Evolutionary conservation across 2,329 filamentous ascomycete genomes (phyloP), one percentile per base, ranked within the genome.

Genomic region (Alternaria longipes): DNA sequence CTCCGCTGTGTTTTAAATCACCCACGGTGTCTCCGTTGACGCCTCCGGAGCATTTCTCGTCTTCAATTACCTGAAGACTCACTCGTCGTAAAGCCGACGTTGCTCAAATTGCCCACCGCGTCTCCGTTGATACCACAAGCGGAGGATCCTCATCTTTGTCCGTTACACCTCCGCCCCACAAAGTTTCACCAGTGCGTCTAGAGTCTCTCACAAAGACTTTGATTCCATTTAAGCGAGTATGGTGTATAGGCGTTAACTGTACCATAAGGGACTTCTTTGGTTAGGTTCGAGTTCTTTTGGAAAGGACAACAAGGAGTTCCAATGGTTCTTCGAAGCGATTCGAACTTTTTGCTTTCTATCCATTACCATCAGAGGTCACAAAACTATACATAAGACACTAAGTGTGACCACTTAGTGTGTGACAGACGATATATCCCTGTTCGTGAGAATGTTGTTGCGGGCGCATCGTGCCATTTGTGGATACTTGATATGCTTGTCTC

Each of bases 231-330:
- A 46, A 14, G 24, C 44, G 8, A 12, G 28, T 45, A 18, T 18
- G 44, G 34, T n/a, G 54, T 50, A 41, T 30, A 41, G 6, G 34
- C 16, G 22, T 8, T 5, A 8, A 9, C 22, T 50, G 34, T 56
- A 40, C 30, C 16, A 50, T 20, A 30, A 16, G n/a, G 22, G 45
- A 36, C 20, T 50, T 41, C 24, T 50, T 56, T 56, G 44, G 12
- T 42, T 50, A 56, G 34, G 44, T 11, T 38, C 16, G 14, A n/a
- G 8, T 28, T 24, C 28, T 4, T 16, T 16, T 18, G 38, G 8
- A n/a, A 24, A 24, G 44, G 44, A 18, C 6, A 49, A 50, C 20
- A 57, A 24, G 18, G 41, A 32, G 36, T 54, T 53, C 38, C 41
- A 20, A 45, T 41, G 32, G 14, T 24, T 45, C 14, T 22, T 20